Conservation (phyloP, 768 basidiomycete species). For the Leccinum boreale region DNA sequence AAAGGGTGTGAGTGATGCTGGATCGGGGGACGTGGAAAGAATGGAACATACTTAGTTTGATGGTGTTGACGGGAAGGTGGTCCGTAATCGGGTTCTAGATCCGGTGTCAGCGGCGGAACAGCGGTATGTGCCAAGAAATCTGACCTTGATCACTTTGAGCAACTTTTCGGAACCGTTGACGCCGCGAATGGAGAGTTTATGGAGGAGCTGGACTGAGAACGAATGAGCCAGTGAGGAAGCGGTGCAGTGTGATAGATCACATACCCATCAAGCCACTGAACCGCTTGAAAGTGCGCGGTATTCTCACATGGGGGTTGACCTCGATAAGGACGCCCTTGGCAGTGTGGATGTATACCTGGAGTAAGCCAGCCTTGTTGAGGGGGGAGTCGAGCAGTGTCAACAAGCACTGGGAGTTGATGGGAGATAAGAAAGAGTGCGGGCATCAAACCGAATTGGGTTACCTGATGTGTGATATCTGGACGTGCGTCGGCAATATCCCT, state of each 20-base stretch:
- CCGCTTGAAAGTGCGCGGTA: conserved; percentile 97
- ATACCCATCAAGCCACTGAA: conserved; percentile 98
- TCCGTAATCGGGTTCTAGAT: conserved; percentile 87
- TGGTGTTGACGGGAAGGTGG: conserved; percentile 91
- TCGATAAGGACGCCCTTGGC: conserved; percentile 95
- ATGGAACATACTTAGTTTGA: conserved; percentile 80
- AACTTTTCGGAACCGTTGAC: conserved; percentile 97
- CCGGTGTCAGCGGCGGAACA: conserved; percentile 1
- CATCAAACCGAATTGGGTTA: conserved; percentile 31
- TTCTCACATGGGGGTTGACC: conserved; percentile 96
- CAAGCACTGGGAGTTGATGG: conserved; percentile 67
- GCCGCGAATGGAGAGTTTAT: conserved; percentile 92
- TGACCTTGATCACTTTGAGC: conserved; percentile 92
- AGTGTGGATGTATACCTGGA: conserved; percentile 98
- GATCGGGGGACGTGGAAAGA: background rate
- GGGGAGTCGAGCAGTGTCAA: conserved; percentile 96
- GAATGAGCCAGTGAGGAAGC: background rate
- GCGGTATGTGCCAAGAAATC: conserved; percentile 10
- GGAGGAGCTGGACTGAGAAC: conserved; percentile 84
- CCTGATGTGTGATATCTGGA: conserved; percentile 99
- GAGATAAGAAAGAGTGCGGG: background rate
- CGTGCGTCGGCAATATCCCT: conserved; percentile 99
- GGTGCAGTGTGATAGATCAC: conserved; percentile 11
- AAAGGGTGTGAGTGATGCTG: conserved; percentile 4
- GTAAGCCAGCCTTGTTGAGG: conserved; percentile 92